Conservation (phyloP, 331 rosid species). For the Pyracantha coccinea region DNA sequence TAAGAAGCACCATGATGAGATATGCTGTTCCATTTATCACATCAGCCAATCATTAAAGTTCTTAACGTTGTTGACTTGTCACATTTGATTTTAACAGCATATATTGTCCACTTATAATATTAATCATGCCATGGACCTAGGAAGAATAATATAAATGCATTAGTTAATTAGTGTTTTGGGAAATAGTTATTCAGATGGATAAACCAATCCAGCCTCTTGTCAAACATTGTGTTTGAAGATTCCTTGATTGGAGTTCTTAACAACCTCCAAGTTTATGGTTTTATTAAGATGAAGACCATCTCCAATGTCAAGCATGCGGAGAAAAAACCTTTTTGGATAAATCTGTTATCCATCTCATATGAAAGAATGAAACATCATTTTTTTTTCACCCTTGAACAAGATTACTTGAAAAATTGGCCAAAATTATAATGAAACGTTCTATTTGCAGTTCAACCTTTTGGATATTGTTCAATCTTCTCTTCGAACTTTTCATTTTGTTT, state of each 20-base stretch:
- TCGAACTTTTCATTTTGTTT: no score
- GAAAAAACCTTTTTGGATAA: neutral
- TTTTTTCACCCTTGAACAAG: no score
- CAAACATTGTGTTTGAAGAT: conserved; percentile 6
- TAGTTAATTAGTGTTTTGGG: neutral
- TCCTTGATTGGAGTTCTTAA: conserved; percentile 28
- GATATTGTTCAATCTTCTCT: no score
- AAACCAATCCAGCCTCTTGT: neutral
- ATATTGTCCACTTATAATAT: neutral
- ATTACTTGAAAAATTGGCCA: no score
- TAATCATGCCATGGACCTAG: conserved; percentile 5
- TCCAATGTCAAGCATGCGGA: no score
- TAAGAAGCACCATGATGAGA: neutral
- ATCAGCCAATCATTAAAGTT: conserved; percentile 8
- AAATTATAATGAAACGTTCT: no score
- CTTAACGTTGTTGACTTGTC: conserved; percentile 16
- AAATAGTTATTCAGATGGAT: neutral
- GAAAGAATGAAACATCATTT: no score
- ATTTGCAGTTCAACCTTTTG: no score
- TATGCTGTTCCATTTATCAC: neutral
- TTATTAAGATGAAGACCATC: neutral
- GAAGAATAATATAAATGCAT: neutral
- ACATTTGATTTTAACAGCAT: conserved; percentile 1
- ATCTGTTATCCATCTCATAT: no score
- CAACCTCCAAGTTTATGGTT: conserved; percentile 13